Base-by-base conservation (phyloP, 495 filamentous ascomycete species). In the Aspergillus asperescens region DNA sequence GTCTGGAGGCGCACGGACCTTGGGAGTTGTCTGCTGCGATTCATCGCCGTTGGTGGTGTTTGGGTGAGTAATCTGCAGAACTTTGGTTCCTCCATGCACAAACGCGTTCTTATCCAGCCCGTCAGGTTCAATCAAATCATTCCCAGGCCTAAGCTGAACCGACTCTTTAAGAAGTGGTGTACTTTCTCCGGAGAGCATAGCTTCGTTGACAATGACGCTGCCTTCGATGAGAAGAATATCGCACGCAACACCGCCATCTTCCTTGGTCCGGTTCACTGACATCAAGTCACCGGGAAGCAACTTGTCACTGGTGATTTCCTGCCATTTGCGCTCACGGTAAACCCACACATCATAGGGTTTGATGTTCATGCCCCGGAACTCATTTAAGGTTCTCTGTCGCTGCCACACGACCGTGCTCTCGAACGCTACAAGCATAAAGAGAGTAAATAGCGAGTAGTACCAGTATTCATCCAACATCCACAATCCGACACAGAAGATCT, bases 401-500 rank as follows among this genome's bases (percentile, higher is more conserved):
- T 99, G 93, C 93, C 93, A 99, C 9, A 99, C 93, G 15, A 99
- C 93, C 7, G 93, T 99, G 68, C 91, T 95, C 75, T 99, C 93
- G 64, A 99, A 99, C 39, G 81, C 86, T 54, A 97, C 86, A 28
- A 99, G 83, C 93, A 97, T 97, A 74, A 96, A 92, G 18, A 97
- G 83, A 1, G 93, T 97, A 64, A 99, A 99, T 10, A 99, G 79
- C 54, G 93, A 99, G 68, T 97, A 99, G 73, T 99, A 99, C 93
- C 93, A 99, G 72, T 96, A 97, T 72, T 99, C 93, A 68, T 99
- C 93, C 68, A 99, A 68, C 85, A 96, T 89, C 93, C 93, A 99
- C 54, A 99, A 74, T 23, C 94, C 93, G 50, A 99, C 93, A 58
- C 94, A 97, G 76, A 99, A 99, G 34, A 99, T 76, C 74, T 99